These are phyloP conservation scores for Cercospora beticola DNA, from an alignment of 2,329 filamentous ascomycete genomes.

Conservation along the genomic window DNA sequence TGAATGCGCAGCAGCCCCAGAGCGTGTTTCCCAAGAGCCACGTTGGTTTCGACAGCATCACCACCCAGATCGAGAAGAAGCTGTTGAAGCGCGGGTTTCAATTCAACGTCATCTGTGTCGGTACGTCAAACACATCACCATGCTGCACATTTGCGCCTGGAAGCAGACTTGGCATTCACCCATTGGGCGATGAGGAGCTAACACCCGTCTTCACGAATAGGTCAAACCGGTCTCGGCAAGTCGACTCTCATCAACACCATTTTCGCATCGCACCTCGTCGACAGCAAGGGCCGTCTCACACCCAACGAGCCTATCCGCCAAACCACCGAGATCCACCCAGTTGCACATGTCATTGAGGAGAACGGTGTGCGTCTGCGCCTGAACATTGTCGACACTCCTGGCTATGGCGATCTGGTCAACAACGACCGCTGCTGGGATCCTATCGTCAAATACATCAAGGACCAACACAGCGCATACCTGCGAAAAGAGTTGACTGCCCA, in stretches of 20 bases:
- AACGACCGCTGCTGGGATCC: constrained; percentile 99
- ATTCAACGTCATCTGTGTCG: constrained; percentile 99
- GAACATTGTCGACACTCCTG: constrained; percentile 98
- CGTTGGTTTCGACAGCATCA: constrained; percentile 99
- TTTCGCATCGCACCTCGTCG: constrained; percentile 98
- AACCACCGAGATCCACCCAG: constrained; percentile 96
- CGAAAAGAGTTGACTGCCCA: constrained; percentile 99
- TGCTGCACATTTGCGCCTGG: not conserved
- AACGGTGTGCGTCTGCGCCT: constrained; percentile 95
- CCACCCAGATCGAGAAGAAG: constrained; percentile 98
- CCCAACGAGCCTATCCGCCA: constrained; percentile 91
- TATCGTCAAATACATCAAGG: constrained; percentile 99
- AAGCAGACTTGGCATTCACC: not conserved
- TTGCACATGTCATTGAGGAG: constrained; percentile 98
- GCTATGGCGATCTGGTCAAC: constrained; percentile 98
- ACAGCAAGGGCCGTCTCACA: constrained; percentile 92
- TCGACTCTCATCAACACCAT: constrained; percentile 99
- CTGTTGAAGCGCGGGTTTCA: constrained; percentile 99
- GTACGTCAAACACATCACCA: constrained; percentile 58
- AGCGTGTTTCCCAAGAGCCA: constrained; percentile 88
- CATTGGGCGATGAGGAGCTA: constrained; percentile 13
- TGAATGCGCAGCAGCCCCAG: constrained; percentile 55
- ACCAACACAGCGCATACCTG: constrained; percentile 98
- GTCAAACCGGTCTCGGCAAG: constrained; percentile 97
- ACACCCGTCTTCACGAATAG: constrained; percentile 50